Base-by-base conservation (phyloP, 495 filamentous ascomycete species). In the Aspergillus cavernicola region DNA sequence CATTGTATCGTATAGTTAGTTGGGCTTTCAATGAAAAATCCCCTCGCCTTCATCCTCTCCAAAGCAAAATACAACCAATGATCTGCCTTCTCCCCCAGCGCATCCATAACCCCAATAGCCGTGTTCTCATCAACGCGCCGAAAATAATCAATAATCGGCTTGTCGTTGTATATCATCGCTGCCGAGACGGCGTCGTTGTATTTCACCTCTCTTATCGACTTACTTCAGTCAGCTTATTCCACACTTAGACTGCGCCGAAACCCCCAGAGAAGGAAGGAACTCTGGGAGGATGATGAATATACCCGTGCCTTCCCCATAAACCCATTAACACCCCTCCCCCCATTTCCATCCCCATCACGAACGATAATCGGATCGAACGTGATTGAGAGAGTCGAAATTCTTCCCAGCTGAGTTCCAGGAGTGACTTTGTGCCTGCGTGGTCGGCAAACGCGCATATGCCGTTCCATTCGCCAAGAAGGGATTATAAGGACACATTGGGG, bases 31-130 rank as follows among this genome's bases (percentile, higher is more conserved):
- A 28, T 28, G 4, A 28, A 28, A 28, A 9, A 4, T 28, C 6
- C 47, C 33, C 33, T 1, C 47, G 19, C 11, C 32, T 28, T 26
- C 18, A 31, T 11, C 23, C 40, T 43, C 48, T 41, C 48, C 15
- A 51, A n/a, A 10, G 32, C 10, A 31, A 51, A 41, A 22, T 32
- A 51, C 15, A 51, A 19, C 26, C 5, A 20, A 29, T 51, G 23
- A 32, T 32, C 48, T 10, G 22, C 48, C 22, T 4, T 26, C 9
- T 71, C 64, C 88, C 85, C 46, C 74, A 76, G 63, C 89, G 84
- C 2, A 79, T 81, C 64, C 62, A 71, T 68, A 18, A 58, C 56
- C 6, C 64, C 62, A 5, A 60, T 56, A 33, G 67, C 53, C 22
- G 63, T 50, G 8, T 64, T 53, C 15, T 59, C 58, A 37, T 56